Conservation (phyloP, 2,329 filamentous ascomycete species). For the Tolypocladium paradoxum region DNA sequence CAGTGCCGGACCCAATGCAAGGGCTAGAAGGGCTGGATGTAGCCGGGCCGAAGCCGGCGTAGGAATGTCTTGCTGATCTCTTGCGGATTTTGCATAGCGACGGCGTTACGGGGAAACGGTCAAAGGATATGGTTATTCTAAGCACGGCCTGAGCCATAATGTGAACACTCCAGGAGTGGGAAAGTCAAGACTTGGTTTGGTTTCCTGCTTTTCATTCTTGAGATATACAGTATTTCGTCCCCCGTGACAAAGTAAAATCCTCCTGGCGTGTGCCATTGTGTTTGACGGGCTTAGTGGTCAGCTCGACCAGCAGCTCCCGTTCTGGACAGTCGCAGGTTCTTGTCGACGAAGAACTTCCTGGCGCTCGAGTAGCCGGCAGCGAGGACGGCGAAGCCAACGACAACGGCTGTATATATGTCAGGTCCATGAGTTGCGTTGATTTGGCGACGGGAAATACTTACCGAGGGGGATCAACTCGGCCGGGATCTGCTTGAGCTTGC, state of each 20-base stretch:
- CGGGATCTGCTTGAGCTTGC: constrained; percentile 80
- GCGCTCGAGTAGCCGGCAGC: constrained; percentile 73
- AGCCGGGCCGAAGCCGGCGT: constrained; percentile 77
- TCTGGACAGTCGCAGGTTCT: constrained; percentile 79
- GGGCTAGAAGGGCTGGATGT: constrained; percentile 88
- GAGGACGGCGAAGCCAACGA: constrained; percentile 73
- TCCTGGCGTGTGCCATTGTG: constrained; percentile 1
- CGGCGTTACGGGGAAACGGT: constrained; percentile 26
- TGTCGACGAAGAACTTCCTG: constrained; percentile 80
- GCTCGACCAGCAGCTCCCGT: constrained; percentile 40
- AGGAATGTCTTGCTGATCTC: constrained; percentile 14
- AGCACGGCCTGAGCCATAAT: constrained; percentile 2
- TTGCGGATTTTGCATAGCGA: constrained; percentile 29
- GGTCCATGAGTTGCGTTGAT: neutral
- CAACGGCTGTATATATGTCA: constrained; percentile 49
- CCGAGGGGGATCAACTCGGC: constrained; percentile 91
- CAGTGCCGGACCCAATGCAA: constrained; percentile 81
- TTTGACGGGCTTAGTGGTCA: constrained; percentile 21
- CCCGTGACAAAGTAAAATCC: constrained; percentile 5
- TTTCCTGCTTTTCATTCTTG: constrained; percentile 6
- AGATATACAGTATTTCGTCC: constrained; percentile 8
- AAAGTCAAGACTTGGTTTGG: neutral
- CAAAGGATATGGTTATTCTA: neutral
- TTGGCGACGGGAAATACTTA: constrained; percentile 28
- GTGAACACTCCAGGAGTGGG: neutral